Evolutionary conservation across 495 filamentous ascomycete genomes (phyloP).

Genomic region (Penicillium coffeae): DNA sequence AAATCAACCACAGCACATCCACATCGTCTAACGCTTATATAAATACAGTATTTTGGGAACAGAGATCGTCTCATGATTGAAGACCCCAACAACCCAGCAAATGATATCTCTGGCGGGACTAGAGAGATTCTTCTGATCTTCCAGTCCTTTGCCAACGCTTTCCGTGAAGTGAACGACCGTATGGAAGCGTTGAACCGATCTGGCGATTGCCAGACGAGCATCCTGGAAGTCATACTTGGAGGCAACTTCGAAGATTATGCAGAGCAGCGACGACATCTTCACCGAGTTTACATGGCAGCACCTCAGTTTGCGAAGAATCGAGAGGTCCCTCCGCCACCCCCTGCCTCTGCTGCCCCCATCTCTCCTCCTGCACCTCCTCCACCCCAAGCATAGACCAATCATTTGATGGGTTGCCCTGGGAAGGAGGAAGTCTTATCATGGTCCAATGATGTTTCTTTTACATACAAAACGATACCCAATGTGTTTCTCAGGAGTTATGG

Average conservation of each 20-base stretch:
- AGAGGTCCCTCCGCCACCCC: constrained; percentile 27
- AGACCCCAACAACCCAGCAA: constrained; percentile 78
- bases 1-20: background rate
- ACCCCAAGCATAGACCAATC: too few relatives aligned
- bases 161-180: constrained; percentile 48
- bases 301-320: constrained; percentile 35
- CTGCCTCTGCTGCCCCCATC: constrained; percentile 24
- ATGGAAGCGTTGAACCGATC: constrained; percentile 40
- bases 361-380: constrained; percentile 14
- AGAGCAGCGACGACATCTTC: constrained; percentile 55
- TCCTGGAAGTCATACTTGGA: constrained; percentile 62
- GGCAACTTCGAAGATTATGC: constrained; percentile 70
- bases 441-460: too few relatives aligned
- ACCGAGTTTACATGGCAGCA: constrained; percentile 40
- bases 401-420: too few relatives aligned
- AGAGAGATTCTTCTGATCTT: constrained; percentile 60
- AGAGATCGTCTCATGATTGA: constrained; percentile 66
- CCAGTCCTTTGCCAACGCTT: constrained; percentile 59
- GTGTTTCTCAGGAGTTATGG: background rate
- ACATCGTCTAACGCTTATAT: background rate
- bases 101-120: constrained; percentile 85
- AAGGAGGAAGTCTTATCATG: too few relatives aligned
- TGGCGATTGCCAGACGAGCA: constrained; percentile 37
- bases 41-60: constrained; percentile 21
- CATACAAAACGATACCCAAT: constrained; percentile 12